phyloP scores from a whole-genome alignment of 2,329 filamentous ascomycete genomes.

The Cadophora sp. region DNA sequence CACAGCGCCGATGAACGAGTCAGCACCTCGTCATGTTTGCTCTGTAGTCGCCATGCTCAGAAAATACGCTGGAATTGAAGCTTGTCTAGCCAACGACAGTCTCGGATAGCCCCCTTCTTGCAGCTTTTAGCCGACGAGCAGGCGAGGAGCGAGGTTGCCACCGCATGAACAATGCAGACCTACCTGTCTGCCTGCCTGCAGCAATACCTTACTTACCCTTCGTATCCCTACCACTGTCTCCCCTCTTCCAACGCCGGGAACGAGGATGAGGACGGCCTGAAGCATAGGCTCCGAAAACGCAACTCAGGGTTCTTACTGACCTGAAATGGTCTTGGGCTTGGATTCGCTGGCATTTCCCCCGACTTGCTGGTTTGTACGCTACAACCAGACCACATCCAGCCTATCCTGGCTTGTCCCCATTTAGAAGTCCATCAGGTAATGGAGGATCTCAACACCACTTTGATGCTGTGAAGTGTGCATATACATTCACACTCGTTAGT shows the following conservation, averaged over 20 bases:
- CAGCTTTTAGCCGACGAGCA: constrained; percentile 10
- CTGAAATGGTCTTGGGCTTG: neutral
- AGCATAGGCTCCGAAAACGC: constrained; percentile 15
- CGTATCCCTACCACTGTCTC: neutral
- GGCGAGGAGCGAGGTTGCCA: constrained; percentile 4
- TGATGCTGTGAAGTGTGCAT: neutral
- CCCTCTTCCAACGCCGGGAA: neutral
- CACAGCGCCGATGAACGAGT: constrained; percentile 13
- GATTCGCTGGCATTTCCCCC: neutral
- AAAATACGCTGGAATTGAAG: neutral
- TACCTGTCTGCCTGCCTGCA: neutral
- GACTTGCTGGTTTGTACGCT: neutral
- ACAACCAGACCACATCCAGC: neutral
- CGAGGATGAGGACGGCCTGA: neutral
- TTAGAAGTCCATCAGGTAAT: neutral
- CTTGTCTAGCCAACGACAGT: constrained; percentile 1
- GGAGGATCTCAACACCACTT: neutral
- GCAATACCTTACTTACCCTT: constrained; percentile 10
- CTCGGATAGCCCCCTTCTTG: neutral
- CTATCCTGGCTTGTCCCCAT: neutral
- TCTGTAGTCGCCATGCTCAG: neutral
- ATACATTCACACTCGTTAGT: constrained; percentile 24
- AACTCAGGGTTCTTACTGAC: neutral
- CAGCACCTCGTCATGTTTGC: constrained; percentile 5
- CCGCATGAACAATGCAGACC: constrained; percentile 13